Conservation (phyloP, 768 basidiomycete genomes). For the Strobilomyces confusus region DNA sequence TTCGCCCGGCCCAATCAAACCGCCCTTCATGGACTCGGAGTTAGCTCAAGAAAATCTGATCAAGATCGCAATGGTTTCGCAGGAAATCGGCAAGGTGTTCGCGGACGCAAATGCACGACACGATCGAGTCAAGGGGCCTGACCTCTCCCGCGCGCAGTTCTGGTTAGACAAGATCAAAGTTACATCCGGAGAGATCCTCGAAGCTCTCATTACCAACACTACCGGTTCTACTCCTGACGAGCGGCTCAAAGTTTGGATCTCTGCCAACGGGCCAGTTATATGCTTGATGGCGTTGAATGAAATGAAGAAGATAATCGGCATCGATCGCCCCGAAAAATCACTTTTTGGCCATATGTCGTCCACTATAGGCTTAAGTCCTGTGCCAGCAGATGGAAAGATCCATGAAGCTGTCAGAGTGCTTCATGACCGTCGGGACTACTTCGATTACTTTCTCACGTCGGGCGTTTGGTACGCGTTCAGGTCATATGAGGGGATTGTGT, state of each 20-base stretch:
- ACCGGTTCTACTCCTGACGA: not conserved
- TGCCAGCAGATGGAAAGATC: not conserved
- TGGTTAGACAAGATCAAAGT: not conserved
- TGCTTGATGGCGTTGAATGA: not conserved
- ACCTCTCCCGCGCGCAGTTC: not conserved
- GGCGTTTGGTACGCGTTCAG: not conserved
- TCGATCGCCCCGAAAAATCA: not conserved
- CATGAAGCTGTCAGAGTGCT: not conserved
- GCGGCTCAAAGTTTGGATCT: not conserved
- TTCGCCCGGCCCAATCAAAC: too few relatives aligned
- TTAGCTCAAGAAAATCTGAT: not conserved
- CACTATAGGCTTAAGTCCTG: not conserved
- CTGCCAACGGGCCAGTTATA: not conserved
- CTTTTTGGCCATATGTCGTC: not conserved
- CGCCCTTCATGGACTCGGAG: not conserved
- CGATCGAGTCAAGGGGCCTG: not conserved
- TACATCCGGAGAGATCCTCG: not conserved
- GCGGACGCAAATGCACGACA: not conserved
- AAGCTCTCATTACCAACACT: not conserved
- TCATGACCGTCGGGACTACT: not conserved
- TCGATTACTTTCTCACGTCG: not conserved
- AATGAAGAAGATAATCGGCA: not conserved
- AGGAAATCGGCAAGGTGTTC: not conserved
- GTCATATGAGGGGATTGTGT: not conserved
- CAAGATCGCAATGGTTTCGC: not conserved